phyloP scores from a whole-genome alignment of 345 rosid genomes.

The Moricandia arvensis region DNA sequence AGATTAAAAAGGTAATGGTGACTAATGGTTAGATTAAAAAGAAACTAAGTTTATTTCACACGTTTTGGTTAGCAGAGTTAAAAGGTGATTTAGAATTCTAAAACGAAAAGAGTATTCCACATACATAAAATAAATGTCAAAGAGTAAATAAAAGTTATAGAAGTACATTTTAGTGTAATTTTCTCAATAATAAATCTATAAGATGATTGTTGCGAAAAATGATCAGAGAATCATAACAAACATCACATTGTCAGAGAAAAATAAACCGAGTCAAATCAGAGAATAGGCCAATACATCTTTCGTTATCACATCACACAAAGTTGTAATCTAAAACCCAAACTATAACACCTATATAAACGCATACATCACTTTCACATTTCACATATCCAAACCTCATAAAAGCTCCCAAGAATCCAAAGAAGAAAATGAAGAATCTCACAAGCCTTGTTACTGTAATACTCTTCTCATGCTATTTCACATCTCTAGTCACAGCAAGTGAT shows the following conservation, averaged over 20 bases:
- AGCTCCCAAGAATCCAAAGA: not conserved
- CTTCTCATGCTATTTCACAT: conserved; percentile 16
- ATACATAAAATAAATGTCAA: too few species aligned
- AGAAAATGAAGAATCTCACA: conserved; percentile 22
- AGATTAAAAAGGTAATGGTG: too few species aligned
- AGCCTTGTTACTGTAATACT: conserved; percentile 2
- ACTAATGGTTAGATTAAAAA: too few species aligned
- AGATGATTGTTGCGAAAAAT: not conserved
- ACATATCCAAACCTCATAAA: not conserved
- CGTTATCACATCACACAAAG: not conserved
- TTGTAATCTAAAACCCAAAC: not conserved
- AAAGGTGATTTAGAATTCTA: too few species aligned
- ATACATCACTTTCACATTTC: conserved; percentile 2
- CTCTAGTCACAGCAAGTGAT: conserved; percentile 10
- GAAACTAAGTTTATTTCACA: too few species aligned
- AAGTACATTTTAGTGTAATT: too few species aligned
- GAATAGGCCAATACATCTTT: not conserved
- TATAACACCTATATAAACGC: conserved; percentile 16
- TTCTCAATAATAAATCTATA: not conserved
- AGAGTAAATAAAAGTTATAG: too few species aligned
- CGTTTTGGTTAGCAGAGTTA: too few species aligned
- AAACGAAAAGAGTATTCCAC: too few species aligned
- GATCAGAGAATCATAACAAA: not conserved
- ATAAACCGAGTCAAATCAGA: not conserved
- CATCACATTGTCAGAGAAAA: not conserved